Base-by-base conservation (phyloP, 768 basidiomycete genomes). In the Rhodotorula toruloides region DNA sequence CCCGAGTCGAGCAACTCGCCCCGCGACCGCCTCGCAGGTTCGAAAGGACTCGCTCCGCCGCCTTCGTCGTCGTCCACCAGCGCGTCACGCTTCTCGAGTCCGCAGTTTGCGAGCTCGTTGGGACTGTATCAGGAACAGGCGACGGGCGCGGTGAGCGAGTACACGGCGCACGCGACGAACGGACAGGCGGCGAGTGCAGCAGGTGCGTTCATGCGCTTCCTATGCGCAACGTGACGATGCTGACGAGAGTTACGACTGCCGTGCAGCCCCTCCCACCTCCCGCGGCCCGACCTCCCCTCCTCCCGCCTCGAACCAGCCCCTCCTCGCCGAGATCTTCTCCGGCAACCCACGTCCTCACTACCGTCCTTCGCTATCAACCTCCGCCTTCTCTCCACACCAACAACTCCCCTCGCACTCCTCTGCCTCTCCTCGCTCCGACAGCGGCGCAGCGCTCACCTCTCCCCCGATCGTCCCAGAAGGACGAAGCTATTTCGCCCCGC, bases 261-360 rank as follows among this genome's bases (percentile, higher is more conserved):
- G n/a, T n/a, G n/a, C n/a, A n/a, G n/a, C n/a, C n/a, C n/a, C n/a
- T n/a, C n/a, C n/a, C n/a, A n/a, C n/a, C n/a, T n/a, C n/a, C 47
- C 57, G 6, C 56, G 46, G 6, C 55, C 58, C 11, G 7, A 37
- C n/a, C 59, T 29, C 27, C 54, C n/a, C 8, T 42, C 16, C 42
- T 5, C 39, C 32, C 16, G 8, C 49, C n/a, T 47, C 63, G 4
- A 46, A 46, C 0, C 65, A 67, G 16, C 54, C 63, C 27, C 54
- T 62, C 16, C 59, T 71, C 27, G 70, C 65, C 36, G 65, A 67
- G 58, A 67, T 71, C 65, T 71, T 71, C 55, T 57, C 62, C 2
- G 70, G 70, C 47, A 60, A 63, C 48, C 65, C 66, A 0, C 48
- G 70, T 1, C 70, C 70, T 14, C 70, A 67, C 47, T 71, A 61